phyloP scores from a whole-genome alignment of 352 stramenopile species.

The Phytophthora hybrid region DNA sequence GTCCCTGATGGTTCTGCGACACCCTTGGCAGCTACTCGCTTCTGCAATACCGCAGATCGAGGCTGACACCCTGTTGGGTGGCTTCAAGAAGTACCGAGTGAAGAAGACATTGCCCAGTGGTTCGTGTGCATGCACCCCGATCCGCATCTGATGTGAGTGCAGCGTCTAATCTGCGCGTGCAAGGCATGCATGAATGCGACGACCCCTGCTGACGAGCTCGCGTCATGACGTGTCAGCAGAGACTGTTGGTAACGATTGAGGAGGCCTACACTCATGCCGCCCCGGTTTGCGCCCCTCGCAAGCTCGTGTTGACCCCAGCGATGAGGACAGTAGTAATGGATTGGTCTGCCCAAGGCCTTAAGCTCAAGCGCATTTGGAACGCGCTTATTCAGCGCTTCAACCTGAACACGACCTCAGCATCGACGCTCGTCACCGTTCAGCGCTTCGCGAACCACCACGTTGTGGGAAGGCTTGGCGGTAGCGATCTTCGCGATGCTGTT shows the following conservation, averaged over 20 bases:
- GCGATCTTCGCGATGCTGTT: conserved; percentile 2
- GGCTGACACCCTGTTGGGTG: too few relatives aligned
- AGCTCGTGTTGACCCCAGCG: conserved; percentile 9
- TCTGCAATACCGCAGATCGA: too few relatives aligned
- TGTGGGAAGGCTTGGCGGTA: conserved; percentile 7
- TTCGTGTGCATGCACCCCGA: conserved; percentile 1
- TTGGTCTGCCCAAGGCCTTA: conserved; percentile 14
- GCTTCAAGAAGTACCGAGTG: conserved; percentile 5
- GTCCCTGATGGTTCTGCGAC: neutral
- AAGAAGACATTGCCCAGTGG: conserved; percentile 10
- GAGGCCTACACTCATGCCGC: conserved; percentile 18
- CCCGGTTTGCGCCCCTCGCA: neutral
- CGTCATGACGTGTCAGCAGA: conserved; percentile 15
- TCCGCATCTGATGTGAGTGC: conserved; percentile 6
- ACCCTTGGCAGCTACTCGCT: too few relatives aligned
- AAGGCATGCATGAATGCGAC: neutral
- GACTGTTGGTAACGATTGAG: conserved; percentile 10
- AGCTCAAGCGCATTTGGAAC: conserved; percentile 25
- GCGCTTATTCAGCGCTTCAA: conserved; percentile 12
- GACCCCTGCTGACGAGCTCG: conserved; percentile 5
- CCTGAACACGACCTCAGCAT: neutral
- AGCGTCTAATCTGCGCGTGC: neutral
- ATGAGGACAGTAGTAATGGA: conserved; percentile 20
- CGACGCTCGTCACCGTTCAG: neutral
- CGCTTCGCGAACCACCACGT: conserved; percentile 20